Conservation (phyloP, 2,329 filamentous ascomycete species). For the Lecanicillium sp. region DNA sequence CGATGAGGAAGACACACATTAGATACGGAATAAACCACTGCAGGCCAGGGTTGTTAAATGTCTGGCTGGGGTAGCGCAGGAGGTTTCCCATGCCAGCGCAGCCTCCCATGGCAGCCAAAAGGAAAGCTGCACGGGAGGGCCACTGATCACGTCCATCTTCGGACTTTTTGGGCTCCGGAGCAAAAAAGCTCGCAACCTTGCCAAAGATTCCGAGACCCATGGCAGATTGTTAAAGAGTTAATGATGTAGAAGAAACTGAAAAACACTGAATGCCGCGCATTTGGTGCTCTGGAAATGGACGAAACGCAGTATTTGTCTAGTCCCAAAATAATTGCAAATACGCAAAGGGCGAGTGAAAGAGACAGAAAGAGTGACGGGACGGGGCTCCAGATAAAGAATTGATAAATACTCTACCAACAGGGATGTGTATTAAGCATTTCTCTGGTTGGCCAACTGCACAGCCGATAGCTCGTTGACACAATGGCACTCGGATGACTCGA, state of each 20-base stretch:
- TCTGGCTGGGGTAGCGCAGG: conserved; percentile 47
- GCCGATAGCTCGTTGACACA: too few relatives aligned
- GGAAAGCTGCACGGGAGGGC: conserved; percentile 45
- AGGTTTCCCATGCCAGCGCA: conserved; percentile 51
- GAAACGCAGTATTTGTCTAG: background rate
- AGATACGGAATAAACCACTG: conserved; percentile 54
- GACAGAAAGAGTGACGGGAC: too few relatives aligned
- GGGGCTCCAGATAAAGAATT: too few relatives aligned
- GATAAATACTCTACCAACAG: too few relatives aligned
- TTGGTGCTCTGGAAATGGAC: too few relatives aligned
- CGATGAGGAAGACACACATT: conserved; percentile 44
- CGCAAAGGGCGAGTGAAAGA: too few relatives aligned
- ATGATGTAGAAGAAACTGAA: background rate
- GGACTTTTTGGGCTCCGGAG: conserved; percentile 26
- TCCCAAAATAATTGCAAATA: too few relatives aligned
- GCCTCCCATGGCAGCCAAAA: conserved; percentile 50
- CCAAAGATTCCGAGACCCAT: conserved; percentile 13
- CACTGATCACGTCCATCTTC: conserved; percentile 42
- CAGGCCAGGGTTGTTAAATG: conserved; percentile 52
- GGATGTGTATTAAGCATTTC: too few relatives aligned
- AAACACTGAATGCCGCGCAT: background rate
- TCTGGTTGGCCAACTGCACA: too few relatives aligned
- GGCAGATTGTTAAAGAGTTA: too few relatives aligned
- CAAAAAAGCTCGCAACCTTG: conserved; percentile 23
- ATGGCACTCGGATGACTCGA: too few relatives aligned